Base-by-base conservation (phyloP, 2,329 filamentous ascomycete genomes). In the Neopestalotiopsis sp. region DNA sequence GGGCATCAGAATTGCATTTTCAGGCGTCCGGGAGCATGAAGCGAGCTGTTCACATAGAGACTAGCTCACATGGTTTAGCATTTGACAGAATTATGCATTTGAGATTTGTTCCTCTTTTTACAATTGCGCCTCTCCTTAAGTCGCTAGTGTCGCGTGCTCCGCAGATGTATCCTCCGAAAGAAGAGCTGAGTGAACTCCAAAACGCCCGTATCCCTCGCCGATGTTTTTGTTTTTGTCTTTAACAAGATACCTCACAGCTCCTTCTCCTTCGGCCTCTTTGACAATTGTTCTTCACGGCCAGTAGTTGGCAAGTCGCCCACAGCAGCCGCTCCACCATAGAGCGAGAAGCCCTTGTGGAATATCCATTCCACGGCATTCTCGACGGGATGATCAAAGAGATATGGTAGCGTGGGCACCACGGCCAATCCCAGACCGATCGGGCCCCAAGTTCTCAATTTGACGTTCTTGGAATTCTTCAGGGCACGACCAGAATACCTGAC, bases 351-450 rank as follows among this genome's bases (percentile, higher is more conserved):
- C 74, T 91, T 93, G 75, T 97, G 93, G 83, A 98, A 98, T 2
- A 88, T 80, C 92, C 92, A 98, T 77, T 98, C 95, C 0, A 97
- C 94, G 0, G 93, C 94, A 71, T 94, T 88, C 82, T 98, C 96
- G 6, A 99, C 94, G 0, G 96, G 95, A 79, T 97, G 88, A 76
- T 99, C 95, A 74, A 98, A 98, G 67, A 97, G 82, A 69, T 87
- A 90, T 0, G 95, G 95, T 68, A 98, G 80, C 79, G 95, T 92
- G 0, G 95, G 95, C 9, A 98, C 94, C 9, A 94, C 85, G 0
- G 90, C 83, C 42, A 94, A 78, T 2, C 94, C 90, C 75, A 97
- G 88, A 1, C 96, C 96, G 69, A 99, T 97, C 0, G 96, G 96
- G 0, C 88, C 92, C 92, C 93, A 99, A 0, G 94, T 96, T 74